Evolutionary conservation across 2,329 filamentous ascomycete genomes (phyloP).

Genomic region (Ploettnerulaceae sp.): DNA sequence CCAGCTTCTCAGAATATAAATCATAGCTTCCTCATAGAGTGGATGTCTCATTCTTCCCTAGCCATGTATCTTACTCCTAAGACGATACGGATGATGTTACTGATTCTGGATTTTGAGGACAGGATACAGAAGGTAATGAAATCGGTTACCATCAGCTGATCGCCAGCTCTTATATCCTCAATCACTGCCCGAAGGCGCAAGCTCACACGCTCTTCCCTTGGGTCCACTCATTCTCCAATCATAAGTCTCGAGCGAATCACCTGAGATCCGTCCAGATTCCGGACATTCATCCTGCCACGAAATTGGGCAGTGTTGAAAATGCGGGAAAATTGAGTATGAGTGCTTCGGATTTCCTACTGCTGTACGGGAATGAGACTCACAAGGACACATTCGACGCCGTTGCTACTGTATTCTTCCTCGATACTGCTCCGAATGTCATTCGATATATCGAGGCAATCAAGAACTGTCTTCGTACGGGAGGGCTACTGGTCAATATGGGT

Average conservation of each 20-base stretch:
- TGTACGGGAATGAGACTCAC: constrained; percentile 66
- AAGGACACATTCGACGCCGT: constrained; percentile 70
- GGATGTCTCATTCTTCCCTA: no score
- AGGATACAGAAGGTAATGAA: constrained; percentile 82
- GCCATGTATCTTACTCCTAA: no score
- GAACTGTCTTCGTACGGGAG: constrained; percentile 71
- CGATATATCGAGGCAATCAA: constrained; percentile 81
- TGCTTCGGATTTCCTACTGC: constrained; percentile 85
- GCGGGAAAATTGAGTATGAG: constrained; percentile 82
- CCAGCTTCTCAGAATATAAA: no score
- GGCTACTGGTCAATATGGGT: constrained; percentile 83
- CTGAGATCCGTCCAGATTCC: constrained; percentile 69
- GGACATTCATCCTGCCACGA: constrained; percentile 67
- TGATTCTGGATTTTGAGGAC: no score
- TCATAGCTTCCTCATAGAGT: no score
- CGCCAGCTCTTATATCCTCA: constrained; percentile 72
- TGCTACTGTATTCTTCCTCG: constrained; percentile 90
- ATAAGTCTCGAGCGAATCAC: constrained; percentile 68
- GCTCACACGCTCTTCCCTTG: constrained; percentile 79
- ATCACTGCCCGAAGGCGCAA: constrained; percentile 53
- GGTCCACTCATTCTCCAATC: constrained; percentile 84
- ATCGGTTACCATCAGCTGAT: constrained; percentile 97
- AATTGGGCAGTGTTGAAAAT: constrained; percentile 39
- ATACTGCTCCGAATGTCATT: constrained; percentile 91
- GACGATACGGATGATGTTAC: no score